Percentiles rank a stretch among this genome's conserved stretches.
These are phyloP conservation scores for Triglochin maritima DNA, from an alignment of 106 monocot species.

Conservation along the genomic window DNA sequence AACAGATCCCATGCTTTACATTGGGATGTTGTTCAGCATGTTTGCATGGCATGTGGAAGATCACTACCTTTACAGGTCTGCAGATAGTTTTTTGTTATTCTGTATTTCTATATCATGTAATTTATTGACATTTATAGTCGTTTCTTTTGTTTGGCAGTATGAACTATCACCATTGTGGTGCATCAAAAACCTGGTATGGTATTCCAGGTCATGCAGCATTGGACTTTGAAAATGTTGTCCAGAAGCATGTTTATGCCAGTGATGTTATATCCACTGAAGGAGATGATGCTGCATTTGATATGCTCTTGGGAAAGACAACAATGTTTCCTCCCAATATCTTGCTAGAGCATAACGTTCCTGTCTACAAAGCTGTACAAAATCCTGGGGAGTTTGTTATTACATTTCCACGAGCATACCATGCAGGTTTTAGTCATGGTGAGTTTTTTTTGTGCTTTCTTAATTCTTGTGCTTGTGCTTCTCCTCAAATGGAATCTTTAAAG, in stretches of 20 bases:
- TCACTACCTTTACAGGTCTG: conserved; percentile 91
- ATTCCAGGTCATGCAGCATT: conserved; percentile 78
- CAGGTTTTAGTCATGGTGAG: conserved; percentile 94
- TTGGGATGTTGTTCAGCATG: conserved; percentile 98
- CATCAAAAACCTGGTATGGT: conserved; percentile 97
- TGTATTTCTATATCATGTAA: background rate
- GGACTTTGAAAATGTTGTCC: conserved; percentile 64
- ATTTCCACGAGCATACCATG: conserved; percentile 96
- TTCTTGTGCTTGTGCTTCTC: background rate
- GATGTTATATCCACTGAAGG: conserved; percentile 51
- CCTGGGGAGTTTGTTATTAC: conserved; percentile 93
- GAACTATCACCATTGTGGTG: conserved; percentile 99
- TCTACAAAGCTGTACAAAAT: conserved; percentile 88
- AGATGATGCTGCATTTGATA: conserved; percentile 77
- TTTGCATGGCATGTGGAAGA: conserved; percentile 99
- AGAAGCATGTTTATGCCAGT: conserved; percentile 52
- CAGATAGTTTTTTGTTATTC: background rate
- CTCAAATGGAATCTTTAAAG: background rate
- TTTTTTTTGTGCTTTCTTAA: background rate
- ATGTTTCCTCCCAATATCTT: conserved; percentile 90
- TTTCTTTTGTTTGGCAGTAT: conserved; percentile 35
- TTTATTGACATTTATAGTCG: background rate
- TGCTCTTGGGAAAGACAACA: conserved; percentile 93
- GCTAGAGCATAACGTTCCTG: conserved; percentile 74
- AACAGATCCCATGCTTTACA: conserved; percentile 99